Percentiles rank a stretch among this genome's conserved stretches.
These are phyloP conservation scores for Cucurbita maxima DNA, from an alignment of 306 rosid genomes.

Conservation along the genomic window DNA sequence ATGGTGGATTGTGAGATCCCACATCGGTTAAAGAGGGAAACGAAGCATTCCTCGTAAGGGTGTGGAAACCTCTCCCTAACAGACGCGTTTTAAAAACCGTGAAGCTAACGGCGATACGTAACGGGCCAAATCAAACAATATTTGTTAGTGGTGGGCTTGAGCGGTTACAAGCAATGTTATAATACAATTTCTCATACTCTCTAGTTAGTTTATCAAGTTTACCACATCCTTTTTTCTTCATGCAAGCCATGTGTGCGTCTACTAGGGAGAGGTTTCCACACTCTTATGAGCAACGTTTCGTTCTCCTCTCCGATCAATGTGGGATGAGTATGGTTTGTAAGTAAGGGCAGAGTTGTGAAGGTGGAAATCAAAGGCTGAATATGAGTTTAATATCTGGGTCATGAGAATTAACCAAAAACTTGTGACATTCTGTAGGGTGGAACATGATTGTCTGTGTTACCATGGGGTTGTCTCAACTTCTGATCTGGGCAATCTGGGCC, in stretches of 20 bases:
- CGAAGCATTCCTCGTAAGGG: too few species aligned
- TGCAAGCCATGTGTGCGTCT: background rate
- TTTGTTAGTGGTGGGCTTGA: too few species aligned
- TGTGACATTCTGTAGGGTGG: slow-evolving; percentile 38
- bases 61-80: too few species aligned
- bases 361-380: background rate
- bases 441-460: slow-evolving; percentile 60
- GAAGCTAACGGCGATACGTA: too few species aligned
- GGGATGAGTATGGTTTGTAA: too few species aligned
- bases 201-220: background rate
- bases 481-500: slow-evolving; percentile 58
- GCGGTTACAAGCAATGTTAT: background rate
- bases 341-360: background rate
- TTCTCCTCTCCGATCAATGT: too few species aligned
- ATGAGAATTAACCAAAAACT: background rate
- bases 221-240: background rate
- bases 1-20: too few species aligned
- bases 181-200: background rate
- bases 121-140: too few species aligned
- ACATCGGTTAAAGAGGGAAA: too few species aligned
- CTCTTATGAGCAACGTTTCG: too few species aligned
- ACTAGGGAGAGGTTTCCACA: too few species aligned
- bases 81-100: too few species aligned
- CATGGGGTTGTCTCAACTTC: slow-evolving; percentile 47
- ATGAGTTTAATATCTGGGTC: background rate